Evolutionary conservation across 768 basidiomycete species (phyloP), one percentile per base, ranked within the genome.

Genomic region (Tricholoma furcatifolium): DNA sequence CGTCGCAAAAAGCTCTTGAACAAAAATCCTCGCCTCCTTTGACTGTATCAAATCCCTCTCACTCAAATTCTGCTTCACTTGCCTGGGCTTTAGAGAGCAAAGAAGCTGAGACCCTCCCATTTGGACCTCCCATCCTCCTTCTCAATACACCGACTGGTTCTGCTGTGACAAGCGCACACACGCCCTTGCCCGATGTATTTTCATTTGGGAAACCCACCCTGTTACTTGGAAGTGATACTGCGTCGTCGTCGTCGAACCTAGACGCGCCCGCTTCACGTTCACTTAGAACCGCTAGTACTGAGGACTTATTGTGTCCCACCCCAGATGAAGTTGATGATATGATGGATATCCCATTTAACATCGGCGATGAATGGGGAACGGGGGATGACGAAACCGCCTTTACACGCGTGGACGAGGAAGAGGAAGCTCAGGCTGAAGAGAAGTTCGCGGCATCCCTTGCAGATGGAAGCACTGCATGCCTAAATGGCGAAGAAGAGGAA

Each of bases 351-450:
- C 65, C 65, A 12, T 44, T 62, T 44, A 67, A 67, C 50, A 35
- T 63, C 21, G 73, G 72, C 15, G 78, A 78, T 30, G 82, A 83
- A 6, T 91, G 90, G 89, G 81, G 74, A 39, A 83, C 73, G 60
- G 88, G 82, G 10, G 90, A 92, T 59, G 91, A 93, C 57, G 91
- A 75, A 56, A 58, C 55, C 41, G 65, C 50, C 6, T 63, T 55
- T 23, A 44, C 53, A 11, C 35, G 41, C 18, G 40, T 47, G 17
- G 54, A 65, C 14, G 63, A 67, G n/a, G 58, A 68, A 15, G 65
- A 65, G 18, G 67, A 43, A 12, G 14, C n/a, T 3, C 40, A 50
- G n/a, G 31, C 17, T 34, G 3, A 23, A n/a, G 31, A n/a, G 11
- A 38, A 17, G 4, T 4, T 17, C 3, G 18, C n/a, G 14, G 8